A percentile compares a stretch with the other conserved stretches of the same genome.
Conservation (phyloP, 2,329 filamentous ascomycete genomes). For the Penicillium sp. region DNA sequence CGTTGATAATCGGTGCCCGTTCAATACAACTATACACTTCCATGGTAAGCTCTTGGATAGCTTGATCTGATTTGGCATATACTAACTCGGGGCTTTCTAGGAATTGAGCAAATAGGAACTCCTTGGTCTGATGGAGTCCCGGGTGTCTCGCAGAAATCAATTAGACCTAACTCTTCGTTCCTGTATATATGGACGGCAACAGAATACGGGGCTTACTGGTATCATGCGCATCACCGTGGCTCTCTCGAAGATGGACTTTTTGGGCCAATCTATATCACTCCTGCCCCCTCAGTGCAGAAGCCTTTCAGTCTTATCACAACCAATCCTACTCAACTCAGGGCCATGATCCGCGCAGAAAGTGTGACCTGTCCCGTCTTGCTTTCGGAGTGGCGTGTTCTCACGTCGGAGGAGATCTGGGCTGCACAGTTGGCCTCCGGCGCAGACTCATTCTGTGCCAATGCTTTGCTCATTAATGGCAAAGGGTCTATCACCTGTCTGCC, state of each 20-base stretch:
- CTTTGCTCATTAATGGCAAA: conserved; percentile 61
- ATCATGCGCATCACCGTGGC: conserved; percentile 56
- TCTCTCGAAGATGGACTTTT: conserved; percentile 61
- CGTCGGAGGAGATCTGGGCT: conserved; percentile 46
- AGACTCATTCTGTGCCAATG: conserved; percentile 57
- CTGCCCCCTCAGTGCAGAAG: conserved; percentile 21
- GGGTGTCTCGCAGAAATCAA: conserved; percentile 54
- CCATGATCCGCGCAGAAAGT: conserved; percentile 51
- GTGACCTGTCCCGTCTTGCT: conserved; percentile 51
- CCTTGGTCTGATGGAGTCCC: conserved; percentile 62
- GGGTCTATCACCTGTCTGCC: conserved; percentile 29
- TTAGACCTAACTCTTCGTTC: conserved; percentile 50
- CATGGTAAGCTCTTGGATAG: conserved; percentile 22
- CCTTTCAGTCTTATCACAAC: conserved; percentile 30
- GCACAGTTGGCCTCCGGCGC: conserved; percentile 30
- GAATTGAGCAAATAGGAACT: conserved; percentile 46
- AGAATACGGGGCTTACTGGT: conserved; percentile 60
- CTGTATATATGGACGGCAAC: conserved; percentile 56
- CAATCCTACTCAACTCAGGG: conserved; percentile 33
- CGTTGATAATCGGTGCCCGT: conserved; percentile 29
- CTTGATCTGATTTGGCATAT: not conserved
- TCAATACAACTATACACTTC: conserved; percentile 31
- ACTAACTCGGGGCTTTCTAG: conserved; percentile 9
- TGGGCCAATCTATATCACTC: conserved; percentile 53
- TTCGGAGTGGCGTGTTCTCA: conserved; percentile 56